Conservation (phyloP, 2,329 filamentous ascomycete genomes). For the Penicillium corylophilum region DNA sequence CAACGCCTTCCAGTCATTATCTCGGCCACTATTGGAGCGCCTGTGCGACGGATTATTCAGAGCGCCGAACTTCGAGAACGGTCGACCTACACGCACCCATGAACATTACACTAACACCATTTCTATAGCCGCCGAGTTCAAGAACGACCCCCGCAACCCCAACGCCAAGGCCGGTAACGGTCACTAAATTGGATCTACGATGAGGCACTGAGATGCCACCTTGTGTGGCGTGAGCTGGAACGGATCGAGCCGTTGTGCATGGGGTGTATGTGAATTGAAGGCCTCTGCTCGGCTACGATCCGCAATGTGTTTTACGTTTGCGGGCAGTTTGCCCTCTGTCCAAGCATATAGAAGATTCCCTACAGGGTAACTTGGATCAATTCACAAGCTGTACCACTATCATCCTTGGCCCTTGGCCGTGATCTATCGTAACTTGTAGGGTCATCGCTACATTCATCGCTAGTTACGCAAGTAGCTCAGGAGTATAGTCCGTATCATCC, state of each 20-base stretch:
- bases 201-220: slow-evolving; percentile 19
- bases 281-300: slow-evolving; percentile 15
- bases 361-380: slow-evolving; percentile 36
- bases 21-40: neutral
- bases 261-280: neutral
- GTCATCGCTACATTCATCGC: neutral
- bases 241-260: slow-evolving; percentile 1
- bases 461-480: no score
- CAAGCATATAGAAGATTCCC: slow-evolving; percentile 42
- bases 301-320: slow-evolving; percentile 26
- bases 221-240: slow-evolving; percentile 12
- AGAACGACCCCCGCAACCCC: slow-evolving; percentile 89
- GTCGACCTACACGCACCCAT: slow-evolving; percentile 3
- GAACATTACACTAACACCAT: slow-evolving; percentile 18
- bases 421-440: neutral
- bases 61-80: slow-evolving; percentile 4
- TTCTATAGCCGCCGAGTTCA: slow-evolving; percentile 78
- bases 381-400: slow-evolving; percentile 42
- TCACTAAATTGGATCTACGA: slow-evolving; percentile 32
- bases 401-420: neutral
- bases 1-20: neutral
- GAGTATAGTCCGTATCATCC: neutral
- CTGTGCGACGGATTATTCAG: neutral
- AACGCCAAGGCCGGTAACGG: slow-evolving; percentile 38
- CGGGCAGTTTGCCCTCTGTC: slow-evolving; percentile 35